Conservation (phyloP, 2,329 filamentous ascomycete species). For the Periconia macrospinosa region DNA sequence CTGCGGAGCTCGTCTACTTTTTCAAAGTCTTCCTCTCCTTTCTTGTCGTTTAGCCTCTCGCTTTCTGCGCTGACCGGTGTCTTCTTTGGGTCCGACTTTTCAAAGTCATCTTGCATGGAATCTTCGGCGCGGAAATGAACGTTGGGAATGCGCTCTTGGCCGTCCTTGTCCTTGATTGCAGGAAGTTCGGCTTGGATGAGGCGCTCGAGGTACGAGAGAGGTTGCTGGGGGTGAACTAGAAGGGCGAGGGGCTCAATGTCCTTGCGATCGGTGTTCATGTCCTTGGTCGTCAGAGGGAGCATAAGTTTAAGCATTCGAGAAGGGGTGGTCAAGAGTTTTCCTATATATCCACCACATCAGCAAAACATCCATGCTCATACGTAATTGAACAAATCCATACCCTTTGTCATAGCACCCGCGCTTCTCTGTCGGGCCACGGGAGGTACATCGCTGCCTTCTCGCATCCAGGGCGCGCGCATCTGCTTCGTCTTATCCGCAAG, state of each 20-base stretch:
- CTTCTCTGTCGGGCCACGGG: slow-evolving; percentile 56
- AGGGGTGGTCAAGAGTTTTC: slow-evolving; percentile 79
- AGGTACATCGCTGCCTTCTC: slow-evolving; percentile 61
- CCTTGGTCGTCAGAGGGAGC: slow-evolving; percentile 68
- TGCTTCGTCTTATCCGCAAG: slow-evolving; percentile 59
- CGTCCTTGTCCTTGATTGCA: slow-evolving; percentile 61
- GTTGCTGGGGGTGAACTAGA: slow-evolving; percentile 86
- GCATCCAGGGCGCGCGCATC: slow-evolving; percentile 66
- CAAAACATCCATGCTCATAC: background rate
- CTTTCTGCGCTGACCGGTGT: slow-evolving; percentile 31
- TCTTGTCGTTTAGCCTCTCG: slow-evolving; percentile 24
- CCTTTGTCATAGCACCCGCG: slow-evolving; percentile 66
- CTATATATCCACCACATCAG: slow-evolving; percentile 29
- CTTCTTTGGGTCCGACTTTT: slow-evolving; percentile 25
- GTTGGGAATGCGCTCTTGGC: slow-evolving; percentile 69
- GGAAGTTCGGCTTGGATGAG: slow-evolving; percentile 87
- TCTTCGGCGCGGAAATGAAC: slow-evolving; percentile 82
- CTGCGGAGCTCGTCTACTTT: slow-evolving; percentile 54
- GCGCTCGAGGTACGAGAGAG: slow-evolving; percentile 84
- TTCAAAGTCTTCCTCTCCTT: slow-evolving; percentile 46
- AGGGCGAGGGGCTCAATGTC: slow-evolving; percentile 83
- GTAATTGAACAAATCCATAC: slow-evolving; percentile 36
- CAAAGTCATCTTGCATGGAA: slow-evolving; percentile 61
- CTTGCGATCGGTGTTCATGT: slow-evolving; percentile 63
- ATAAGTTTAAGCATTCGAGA: slow-evolving; percentile 80